Percentiles rank a stretch among this genome's conserved stretches.
Evolutionary conservation across 805 yeast species (phyloP).

Genomic region (Sungouiozyma ichnusensis): DNA sequence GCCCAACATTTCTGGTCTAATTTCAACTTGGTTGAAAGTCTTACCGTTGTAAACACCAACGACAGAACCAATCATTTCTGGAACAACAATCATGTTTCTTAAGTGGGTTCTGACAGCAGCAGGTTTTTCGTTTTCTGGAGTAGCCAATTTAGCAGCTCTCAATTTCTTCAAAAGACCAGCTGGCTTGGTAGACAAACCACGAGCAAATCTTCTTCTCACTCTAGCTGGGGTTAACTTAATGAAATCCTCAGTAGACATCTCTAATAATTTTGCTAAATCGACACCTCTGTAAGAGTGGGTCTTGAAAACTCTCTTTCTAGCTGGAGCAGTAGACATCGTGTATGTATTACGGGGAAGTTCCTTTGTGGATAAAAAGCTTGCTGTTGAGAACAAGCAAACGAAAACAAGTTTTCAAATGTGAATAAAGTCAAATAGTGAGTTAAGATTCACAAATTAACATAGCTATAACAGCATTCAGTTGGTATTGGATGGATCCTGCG

Average conservation of each 20-base stretch:
- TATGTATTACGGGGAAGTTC: conserved; percentile 5
- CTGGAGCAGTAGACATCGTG: conserved; percentile 23
- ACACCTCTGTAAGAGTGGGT: conserved; percentile 99
- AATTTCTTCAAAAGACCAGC: conserved; percentile 93
- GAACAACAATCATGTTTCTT: conserved; percentile 97
- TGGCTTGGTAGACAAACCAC: conserved; percentile 94
- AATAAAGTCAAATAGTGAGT: too few relatives aligned
- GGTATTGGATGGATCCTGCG: too few relatives aligned
- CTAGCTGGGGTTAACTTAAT: conserved; percentile 95
- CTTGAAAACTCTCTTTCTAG: conserved; percentile 77
- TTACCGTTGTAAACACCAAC: conserved; percentile 99
- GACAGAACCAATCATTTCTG: conserved; percentile 99
- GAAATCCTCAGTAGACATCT: conserved; percentile 92
- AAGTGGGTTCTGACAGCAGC: conserved; percentile 96
- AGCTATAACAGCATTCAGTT: too few relatives aligned
- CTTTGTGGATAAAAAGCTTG: conserved; percentile 1
- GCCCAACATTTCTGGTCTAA: conserved; percentile 99
- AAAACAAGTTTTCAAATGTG: background rate
- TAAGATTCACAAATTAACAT: too few relatives aligned
- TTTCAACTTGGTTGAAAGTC: conserved; percentile 97
- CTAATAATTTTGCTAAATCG: conserved; percentile 87
- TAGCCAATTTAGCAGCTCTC: conserved; percentile 90
- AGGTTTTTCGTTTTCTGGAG: conserved; percentile 93
- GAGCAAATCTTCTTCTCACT: conserved; percentile 98
- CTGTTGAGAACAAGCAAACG: background rate